Percentiles rank a stretch among this genome's conserved stretches.
phyloP scores from a whole-genome alignment of 2,329 filamentous ascomycete genomes.

The Atkinsonella texensis region DNA sequence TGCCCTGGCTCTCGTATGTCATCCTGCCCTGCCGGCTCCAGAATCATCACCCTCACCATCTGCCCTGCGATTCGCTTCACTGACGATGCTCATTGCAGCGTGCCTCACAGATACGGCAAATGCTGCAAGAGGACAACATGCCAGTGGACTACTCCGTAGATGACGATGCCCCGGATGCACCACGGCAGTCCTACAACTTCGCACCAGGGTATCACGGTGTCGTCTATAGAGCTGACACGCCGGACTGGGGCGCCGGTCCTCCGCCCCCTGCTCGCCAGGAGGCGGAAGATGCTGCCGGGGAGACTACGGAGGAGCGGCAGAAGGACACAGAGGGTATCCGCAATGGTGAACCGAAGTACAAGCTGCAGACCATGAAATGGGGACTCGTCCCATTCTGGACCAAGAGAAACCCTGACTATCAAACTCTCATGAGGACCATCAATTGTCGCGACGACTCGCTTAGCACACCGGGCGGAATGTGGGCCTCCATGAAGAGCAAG shows the following conservation, averaged over 20 bases:
- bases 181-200: slow-evolving; percentile 80
- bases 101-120: slow-evolving; percentile 61
- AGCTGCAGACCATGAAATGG: slow-evolving; percentile 92
- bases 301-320: not conserved
- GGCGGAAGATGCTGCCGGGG: not conserved
- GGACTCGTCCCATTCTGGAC: slow-evolving; percentile 91
- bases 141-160: slow-evolving; percentile 57
- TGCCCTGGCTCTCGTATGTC: slow-evolving; percentile 21
- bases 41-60: not conserved
- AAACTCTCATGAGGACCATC: slow-evolving; percentile 73
- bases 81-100: slow-evolving; percentile 37
- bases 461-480: slow-evolving; percentile 66
- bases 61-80: not conserved
- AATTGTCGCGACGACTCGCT: slow-evolving; percentile 91
- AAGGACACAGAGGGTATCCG: not conserved
- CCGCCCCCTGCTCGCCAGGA: slow-evolving; percentile 8
- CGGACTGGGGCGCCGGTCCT: slow-evolving; percentile 44
- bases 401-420: slow-evolving; percentile 68
- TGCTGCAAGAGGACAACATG: slow-evolving; percentile 65
- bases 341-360: slow-evolving; percentile 46
- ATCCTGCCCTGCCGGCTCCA: not conserved
- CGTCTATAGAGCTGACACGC: slow-evolving; percentile 68
- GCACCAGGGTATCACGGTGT: slow-evolving; percentile 77
- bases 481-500: slow-evolving; percentile 78
- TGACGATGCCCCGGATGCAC: slow-evolving; percentile 43